Evolutionary conservation across 805 yeast genomes (phyloP), one percentile per base, ranked within the genome.

Genomic region (Metschnikowia colocasiae): DNA sequence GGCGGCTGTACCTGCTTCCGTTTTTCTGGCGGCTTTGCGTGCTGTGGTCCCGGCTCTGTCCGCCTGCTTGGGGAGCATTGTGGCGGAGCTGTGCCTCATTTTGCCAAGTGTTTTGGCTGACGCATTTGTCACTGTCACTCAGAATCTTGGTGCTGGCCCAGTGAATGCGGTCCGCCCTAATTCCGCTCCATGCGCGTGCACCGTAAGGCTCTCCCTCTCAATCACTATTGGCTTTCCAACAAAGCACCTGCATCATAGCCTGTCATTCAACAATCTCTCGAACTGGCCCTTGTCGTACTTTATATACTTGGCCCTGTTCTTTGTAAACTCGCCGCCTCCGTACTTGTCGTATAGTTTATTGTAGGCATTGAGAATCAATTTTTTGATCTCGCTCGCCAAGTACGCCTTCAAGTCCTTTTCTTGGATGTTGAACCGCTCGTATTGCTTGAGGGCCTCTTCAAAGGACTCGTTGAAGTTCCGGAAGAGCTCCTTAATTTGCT

Each of bases 291-390:
- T 76, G 57, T 75, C 81, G 57, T 79, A 85, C 65, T 82, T 84
- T 61, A 87, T 78, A 57, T 87, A 85, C 70, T 86, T 87, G 41
- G 77, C 73, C 36, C 78, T 72, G 58, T 85, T 81, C 63, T 87
- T 87, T 19, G 90, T 75, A 57, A 83, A 83, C 45, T 83, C 88
- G n/a, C 83, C 81, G 25, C 68, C 69, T 3, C 79, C 78, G 57
- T 87, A 83, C 63, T 87, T 86, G 56, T 86, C 89, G 64, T 87
- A 84, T 61, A 92, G 85, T 58, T 94, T 81, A 59, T 84, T 82
- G 67, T 92, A 92, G 46, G 92, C 79, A 12, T 96, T 96, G 49
- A 82, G 75, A 43, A 94, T 83, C 55, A 89, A 80, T 53, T 71
- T 72, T 30, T 82, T 82, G 59, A 85, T 84, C 58, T 92, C 97